A percentile compares a stretch with the other conserved stretches of the same genome.
Conservation (phyloP, 108 stramenopile species). For the Skeletonema costatum region DNA sequence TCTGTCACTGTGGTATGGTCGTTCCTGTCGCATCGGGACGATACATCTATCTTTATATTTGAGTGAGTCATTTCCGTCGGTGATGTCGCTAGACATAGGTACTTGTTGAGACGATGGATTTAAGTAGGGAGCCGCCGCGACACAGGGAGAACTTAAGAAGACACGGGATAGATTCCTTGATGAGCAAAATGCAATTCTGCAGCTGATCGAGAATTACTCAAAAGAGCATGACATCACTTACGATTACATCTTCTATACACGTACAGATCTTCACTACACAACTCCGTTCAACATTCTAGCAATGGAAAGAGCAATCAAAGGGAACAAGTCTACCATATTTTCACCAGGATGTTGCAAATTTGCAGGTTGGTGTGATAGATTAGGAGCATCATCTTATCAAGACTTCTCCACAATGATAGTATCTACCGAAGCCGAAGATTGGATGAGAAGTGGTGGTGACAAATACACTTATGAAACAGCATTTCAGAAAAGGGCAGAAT, state of each 20-base stretch:
- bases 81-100: no score
- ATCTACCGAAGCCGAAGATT: neutral
- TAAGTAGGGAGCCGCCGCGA: no score
- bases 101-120: no score
- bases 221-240: constrained; percentile 4
- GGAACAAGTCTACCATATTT: neutral
- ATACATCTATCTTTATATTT: no score
- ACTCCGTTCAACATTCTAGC: neutral
- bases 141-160: no score
- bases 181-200: neutral
- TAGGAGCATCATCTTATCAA: neutral
- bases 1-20: constrained; percentile 73
- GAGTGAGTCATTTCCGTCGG: no score
- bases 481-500: neutral
- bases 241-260: constrained; percentile 15
- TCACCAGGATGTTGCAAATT: neutral
- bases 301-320: neutral
- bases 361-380: neutral
- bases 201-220: constrained; percentile 3
- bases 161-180: constrained; percentile 3
- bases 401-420: constrained; percentile 2
- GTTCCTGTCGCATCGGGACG: constrained; percentile 30
- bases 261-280: constrained; percentile 6
- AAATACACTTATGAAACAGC: neutral
- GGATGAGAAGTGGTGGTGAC: neutral